Evolutionary conservation across 441 rosid species (phyloP).

Genomic region (Kokia cookei): DNA sequence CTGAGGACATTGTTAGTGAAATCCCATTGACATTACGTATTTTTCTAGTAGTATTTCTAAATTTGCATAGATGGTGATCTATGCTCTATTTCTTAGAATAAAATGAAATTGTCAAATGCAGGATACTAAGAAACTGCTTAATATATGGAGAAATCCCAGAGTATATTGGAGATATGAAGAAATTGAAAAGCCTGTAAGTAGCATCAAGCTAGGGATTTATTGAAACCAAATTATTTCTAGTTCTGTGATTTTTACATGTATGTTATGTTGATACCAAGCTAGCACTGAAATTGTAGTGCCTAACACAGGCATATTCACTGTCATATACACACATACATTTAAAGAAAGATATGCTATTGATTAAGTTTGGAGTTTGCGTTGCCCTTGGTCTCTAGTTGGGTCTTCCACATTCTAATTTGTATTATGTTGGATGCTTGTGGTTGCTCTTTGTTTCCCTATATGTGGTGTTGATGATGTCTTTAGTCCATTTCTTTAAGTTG

Average conservation of each 20-base stretch:
- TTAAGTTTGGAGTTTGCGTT: background rate
- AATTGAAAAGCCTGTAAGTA: constrained; percentile 74
- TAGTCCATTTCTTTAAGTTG: background rate
- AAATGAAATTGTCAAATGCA: constrained; percentile 22
- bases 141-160: constrained; percentile 58
- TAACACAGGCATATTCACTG: background rate
- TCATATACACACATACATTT: background rate
- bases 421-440: background rate
- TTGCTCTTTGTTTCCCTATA: background rate
- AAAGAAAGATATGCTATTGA: background rate
- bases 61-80: background rate
- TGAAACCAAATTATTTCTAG: background rate
- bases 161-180: constrained; percentile 49
- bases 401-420: background rate
- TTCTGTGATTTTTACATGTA: background rate
- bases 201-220: background rate
- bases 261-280: background rate
- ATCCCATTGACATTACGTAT: background rate
- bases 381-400: background rate
- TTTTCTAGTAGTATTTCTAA: background rate
- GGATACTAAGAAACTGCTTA: constrained; percentile 65
- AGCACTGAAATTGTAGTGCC: no score
- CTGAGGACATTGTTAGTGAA: constrained; percentile 72
- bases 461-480: background rate
- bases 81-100: background rate